These are phyloP conservation scores for Coemansia sp. DNA, from an alignment of 192 early-diverging fungal species.

Conservation along the genomic window DNA sequence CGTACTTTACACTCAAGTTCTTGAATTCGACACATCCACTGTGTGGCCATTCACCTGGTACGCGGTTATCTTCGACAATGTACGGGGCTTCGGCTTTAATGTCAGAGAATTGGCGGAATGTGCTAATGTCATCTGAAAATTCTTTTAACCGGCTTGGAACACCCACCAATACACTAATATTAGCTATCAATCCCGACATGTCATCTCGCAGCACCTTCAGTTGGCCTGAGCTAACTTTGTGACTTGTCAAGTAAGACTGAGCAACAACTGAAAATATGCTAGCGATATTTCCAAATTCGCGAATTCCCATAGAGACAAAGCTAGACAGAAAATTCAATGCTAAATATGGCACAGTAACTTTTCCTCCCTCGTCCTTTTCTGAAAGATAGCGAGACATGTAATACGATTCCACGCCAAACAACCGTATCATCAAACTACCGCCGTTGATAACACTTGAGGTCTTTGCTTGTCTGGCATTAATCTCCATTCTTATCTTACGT, in stretches of 20 bases:
- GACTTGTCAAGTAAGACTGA: too few species aligned
- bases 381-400: too few species aligned
- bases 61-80: constrained; percentile 25
- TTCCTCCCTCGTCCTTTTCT: too few species aligned
- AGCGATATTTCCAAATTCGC: constrained; percentile 37
- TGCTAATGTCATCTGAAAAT: too few species aligned
- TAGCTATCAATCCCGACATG: too few species aligned
- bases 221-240: too few species aligned
- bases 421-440: too few species aligned
- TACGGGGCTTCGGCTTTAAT: constrained; percentile 52
- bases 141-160: too few species aligned
- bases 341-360: constrained; percentile 16
- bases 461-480: not conserved
- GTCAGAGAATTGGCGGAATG: not conserved
- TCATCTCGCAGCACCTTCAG: too few species aligned
- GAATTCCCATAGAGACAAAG: constrained; percentile 53
- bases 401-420: too few species aligned
- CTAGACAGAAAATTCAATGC: constrained; percentile 67
- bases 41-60: constrained; percentile 63
- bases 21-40: constrained; percentile 63
- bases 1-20: constrained; percentile 64
- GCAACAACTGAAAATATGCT: not conserved
- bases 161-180: too few species aligned
- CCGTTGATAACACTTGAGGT: too few species aligned
- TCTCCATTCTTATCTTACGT: not conserved